Conservation (phyloP, 2,329 filamentous ascomycete species). For the Alternaria dauci region DNA sequence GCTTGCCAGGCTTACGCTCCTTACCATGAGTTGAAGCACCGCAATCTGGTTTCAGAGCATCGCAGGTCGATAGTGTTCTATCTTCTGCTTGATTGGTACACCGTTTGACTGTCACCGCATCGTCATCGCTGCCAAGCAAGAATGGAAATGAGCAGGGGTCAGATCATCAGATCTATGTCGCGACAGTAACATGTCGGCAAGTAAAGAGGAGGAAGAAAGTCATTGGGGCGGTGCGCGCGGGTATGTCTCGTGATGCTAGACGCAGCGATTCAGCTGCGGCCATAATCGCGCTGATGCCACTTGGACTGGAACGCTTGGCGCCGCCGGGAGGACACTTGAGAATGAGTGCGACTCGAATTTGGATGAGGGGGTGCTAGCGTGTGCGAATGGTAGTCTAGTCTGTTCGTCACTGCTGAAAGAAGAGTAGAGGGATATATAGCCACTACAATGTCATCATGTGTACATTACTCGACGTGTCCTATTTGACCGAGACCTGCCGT, state of each 20-base stretch:
- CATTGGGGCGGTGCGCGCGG: conserved; percentile 19
- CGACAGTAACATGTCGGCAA: conserved; percentile 10
- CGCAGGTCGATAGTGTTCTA: conserved; percentile 2
- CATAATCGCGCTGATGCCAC: conserved; percentile 11
- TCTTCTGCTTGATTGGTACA: not conserved
- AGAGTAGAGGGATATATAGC: not conserved
- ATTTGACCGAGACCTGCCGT: not conserved
- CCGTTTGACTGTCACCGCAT: conserved; percentile 2
- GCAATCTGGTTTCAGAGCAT: not conserved
- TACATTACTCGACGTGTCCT: not conserved
- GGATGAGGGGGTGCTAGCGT: not conserved
- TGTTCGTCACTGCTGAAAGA: conserved; percentile 4
- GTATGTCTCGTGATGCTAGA: conserved; percentile 13
- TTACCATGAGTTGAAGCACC: not conserved
- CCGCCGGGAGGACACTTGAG: conserved; percentile 1
- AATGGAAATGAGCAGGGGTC: not conserved
- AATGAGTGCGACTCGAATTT: not conserved
- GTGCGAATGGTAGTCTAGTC: conserved; percentile 6
- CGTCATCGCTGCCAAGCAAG: conserved; percentile 4
- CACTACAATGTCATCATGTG: not conserved
- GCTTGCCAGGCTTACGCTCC: conserved; percentile 12
- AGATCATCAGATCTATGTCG: conserved; percentile 9
- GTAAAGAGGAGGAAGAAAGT: conserved; percentile 24
- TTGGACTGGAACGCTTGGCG: conserved; percentile 11
- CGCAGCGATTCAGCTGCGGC: conserved; percentile 29